Percentiles rank a stretch among this genome's conserved stretches.
Conservation (phyloP, 352 stramenopile genomes). For the Blastocystis sp. region DNA sequence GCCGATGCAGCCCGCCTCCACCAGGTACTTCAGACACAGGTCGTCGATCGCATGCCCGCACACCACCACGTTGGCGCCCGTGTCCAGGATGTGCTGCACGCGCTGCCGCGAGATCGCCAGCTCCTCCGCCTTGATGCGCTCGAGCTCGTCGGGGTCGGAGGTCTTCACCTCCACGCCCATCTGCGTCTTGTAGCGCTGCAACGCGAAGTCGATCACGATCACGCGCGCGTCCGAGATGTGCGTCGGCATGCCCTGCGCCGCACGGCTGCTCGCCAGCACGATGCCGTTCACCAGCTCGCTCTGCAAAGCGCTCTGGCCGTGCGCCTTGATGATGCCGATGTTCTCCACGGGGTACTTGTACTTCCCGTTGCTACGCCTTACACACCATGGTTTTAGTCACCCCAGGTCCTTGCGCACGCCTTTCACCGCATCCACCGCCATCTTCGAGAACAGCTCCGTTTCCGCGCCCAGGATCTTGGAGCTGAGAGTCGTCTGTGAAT, state of each 20-base stretch:
- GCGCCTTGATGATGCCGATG: slow-evolving; percentile 97
- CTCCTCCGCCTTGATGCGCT: slow-evolving; percentile 95
- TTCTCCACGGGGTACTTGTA: slow-evolving; percentile 91
- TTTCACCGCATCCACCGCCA: slow-evolving; percentile 93
- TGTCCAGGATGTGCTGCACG: slow-evolving; percentile 97
- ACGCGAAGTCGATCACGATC: slow-evolving; percentile 95
- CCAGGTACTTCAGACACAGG: slow-evolving; percentile 99
- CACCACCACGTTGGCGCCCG: slow-evolving; percentile 95
- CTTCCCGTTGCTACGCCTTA: slow-evolving; percentile 71
- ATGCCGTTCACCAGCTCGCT: slow-evolving; percentile 87
- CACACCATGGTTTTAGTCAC: neutral
- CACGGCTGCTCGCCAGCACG: slow-evolving; percentile 92
- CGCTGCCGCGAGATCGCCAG: slow-evolving; percentile 99
- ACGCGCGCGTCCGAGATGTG: slow-evolving; percentile 88
- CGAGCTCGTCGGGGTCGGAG: slow-evolving; percentile 80
- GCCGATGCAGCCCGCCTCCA: slow-evolving; percentile 92
- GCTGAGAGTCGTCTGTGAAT: slow-evolving; percentile 95
- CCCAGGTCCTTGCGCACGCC: slow-evolving; percentile 86
- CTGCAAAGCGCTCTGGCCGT: slow-evolving; percentile 84
- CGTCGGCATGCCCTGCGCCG: slow-evolving; percentile 94
- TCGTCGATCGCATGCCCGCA: slow-evolving; percentile 99
- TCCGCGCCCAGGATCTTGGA: slow-evolving; percentile 97
- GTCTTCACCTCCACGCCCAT: slow-evolving; percentile 85
- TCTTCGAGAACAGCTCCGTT: slow-evolving; percentile 91
- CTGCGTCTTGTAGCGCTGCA: slow-evolving; percentile 95